phyloP scores from a whole-genome alignment of 108 stramenopile genomes.

The Cylindrotheca fusiformis region DNA sequence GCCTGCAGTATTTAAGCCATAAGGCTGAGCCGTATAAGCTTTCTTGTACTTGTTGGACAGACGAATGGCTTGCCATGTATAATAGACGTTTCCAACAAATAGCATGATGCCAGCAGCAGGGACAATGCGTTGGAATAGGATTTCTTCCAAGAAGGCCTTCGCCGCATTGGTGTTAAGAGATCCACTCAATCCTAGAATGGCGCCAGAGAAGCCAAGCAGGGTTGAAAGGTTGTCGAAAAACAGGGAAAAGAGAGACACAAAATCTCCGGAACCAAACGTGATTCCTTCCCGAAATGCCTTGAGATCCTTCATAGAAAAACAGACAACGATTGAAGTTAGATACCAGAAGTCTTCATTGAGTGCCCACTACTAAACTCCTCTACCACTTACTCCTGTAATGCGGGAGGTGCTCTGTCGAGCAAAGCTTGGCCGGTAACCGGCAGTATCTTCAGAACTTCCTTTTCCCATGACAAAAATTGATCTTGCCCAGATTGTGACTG shows the following conservation, averaged over 20 bases:
- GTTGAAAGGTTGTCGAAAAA: conserved; percentile 75
- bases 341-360: too few relatives aligned
- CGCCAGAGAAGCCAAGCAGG: conserved; percentile 45
- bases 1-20: conserved; percentile 78
- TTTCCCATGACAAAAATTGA: too few relatives aligned
- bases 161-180: conserved; percentile 18
- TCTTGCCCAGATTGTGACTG: too few relatives aligned
- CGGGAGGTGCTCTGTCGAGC: too few relatives aligned
- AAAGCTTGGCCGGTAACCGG: too few relatives aligned
- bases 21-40: conserved; percentile 64
- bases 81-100: conserved; percentile 40
- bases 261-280: conserved; percentile 31
- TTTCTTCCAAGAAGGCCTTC: conserved; percentile 20
- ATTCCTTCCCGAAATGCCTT: conserved; percentile 6
- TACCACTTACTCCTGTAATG: too few relatives aligned
- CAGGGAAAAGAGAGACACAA: conserved; percentile 39
- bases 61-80: conserved; percentile 48
- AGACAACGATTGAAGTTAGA: too few relatives aligned
- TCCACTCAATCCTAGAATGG: conserved; percentile 30
- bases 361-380: too few relatives aligned
- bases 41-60: conserved; percentile 36
- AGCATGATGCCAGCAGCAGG: conserved; percentile 65
- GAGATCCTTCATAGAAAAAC: too few relatives aligned
- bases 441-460: too few relatives aligned
- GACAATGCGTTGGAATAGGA: conserved; percentile 50